These are phyloP conservation scores for Kodamaea sp. DNA, from an alignment of 1,139 yeast species.

Conservation along the genomic window DNA sequence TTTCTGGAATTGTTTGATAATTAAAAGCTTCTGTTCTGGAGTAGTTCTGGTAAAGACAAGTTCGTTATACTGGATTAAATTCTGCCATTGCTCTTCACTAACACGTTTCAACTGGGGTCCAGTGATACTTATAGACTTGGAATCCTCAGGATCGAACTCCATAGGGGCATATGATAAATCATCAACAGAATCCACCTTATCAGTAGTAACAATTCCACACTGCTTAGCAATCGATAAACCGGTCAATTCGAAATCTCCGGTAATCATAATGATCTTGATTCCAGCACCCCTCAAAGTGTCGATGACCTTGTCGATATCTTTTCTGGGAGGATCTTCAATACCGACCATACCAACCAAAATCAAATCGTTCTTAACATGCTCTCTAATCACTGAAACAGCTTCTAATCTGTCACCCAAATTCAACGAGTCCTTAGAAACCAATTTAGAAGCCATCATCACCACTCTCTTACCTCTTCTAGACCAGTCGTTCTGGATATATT, in stretches of 20 bases:
- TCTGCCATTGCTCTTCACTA: conserved; percentile 47
- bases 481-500: conserved; percentile 36
- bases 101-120: conserved; percentile 40
- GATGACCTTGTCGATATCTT: conserved; percentile 42
- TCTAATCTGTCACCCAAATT: conserved; percentile 9
- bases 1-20: conserved; percentile 50
- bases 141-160: conserved; percentile 11
- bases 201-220: conserved; percentile 41
- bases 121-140: conserved; percentile 35
- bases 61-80: conserved; percentile 36
- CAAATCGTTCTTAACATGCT: conserved; percentile 18
- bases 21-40: conserved; percentile 53
- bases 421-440: conserved; percentile 17
- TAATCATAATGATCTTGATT: conserved; percentile 51
- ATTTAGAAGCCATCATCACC: conserved; percentile 38
- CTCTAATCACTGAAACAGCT: conserved; percentile 11
- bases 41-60: conserved; percentile 56
- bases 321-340: conserved; percentile 54
- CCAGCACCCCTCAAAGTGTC: conserved; percentile 47
- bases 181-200: conserved; percentile 25
- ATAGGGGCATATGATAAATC: conserved; percentile 17
- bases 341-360: conserved; percentile 48
- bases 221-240: conserved; percentile 52
- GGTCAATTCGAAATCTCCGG: conserved; percentile 57
- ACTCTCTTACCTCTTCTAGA: conserved; percentile 48